A percentile compares a stretch with the other conserved stretches of the same genome.
Conservation (phyloP, 1,284 basidiomycete species). For the Cryptococcus neoformans region DNA sequence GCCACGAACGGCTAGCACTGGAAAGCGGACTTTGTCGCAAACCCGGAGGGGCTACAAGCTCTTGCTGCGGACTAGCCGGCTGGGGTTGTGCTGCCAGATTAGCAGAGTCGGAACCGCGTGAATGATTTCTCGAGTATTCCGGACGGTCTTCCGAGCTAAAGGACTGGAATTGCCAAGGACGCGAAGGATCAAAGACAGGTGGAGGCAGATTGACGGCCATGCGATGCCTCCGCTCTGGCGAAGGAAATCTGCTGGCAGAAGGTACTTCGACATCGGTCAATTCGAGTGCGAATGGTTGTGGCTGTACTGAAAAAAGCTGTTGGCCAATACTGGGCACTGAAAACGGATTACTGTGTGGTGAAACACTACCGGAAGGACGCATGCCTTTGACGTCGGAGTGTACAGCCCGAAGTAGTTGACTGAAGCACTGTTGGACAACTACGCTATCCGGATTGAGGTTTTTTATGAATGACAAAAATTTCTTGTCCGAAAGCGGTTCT, state of each 20-base stretch:
- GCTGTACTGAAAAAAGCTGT: background rate
- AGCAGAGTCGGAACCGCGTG: too few relatives aligned
- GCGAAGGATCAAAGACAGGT: background rate
- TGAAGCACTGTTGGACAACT: background rate
- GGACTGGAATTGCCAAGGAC: too few relatives aligned
- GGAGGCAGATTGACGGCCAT: background rate
- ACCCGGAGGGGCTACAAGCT: too few relatives aligned
- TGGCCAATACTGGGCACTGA: too few relatives aligned
- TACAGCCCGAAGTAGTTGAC: too few relatives aligned
- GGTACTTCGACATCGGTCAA: background rate
- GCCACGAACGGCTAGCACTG: background rate
- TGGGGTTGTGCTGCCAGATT: too few relatives aligned
- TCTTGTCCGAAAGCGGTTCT: background rate
- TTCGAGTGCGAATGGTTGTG: background rate
- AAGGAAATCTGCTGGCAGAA: background rate
- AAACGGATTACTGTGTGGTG: too few relatives aligned
- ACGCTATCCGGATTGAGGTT: constrained; percentile 4
- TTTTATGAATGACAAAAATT: constrained; percentile 11
- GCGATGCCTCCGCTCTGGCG: background rate
- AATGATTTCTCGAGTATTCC: too few relatives aligned
- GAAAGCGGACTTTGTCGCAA: background rate
- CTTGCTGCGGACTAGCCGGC: too few relatives aligned
- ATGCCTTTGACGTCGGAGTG: too few relatives aligned
- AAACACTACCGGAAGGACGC: too few relatives aligned
- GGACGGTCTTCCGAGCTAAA: too few relatives aligned